These are phyloP conservation scores for Triticum aestivum DNA, from an alignment of 176 grass and related monocot species.

Conservation along the genomic window DNA sequence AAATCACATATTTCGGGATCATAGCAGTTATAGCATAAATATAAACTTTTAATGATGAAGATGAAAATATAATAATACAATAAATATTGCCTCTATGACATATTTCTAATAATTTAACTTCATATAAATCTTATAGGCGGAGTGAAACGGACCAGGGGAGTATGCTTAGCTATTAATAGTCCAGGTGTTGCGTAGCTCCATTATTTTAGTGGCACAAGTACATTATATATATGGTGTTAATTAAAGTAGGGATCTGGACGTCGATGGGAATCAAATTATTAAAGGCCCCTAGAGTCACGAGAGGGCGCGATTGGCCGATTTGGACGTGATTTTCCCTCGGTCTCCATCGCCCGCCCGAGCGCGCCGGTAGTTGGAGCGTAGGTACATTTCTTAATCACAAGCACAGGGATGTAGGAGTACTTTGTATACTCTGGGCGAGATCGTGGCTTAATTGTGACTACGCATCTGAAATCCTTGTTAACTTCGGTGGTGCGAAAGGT, in stretches of 20 bases:
- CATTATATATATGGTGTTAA: constrained; percentile 5
- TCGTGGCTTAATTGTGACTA: constrained; percentile 21
- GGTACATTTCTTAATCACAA: not conserved
- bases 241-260: constrained; percentile 33
- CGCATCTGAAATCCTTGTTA: constrained; percentile 4
- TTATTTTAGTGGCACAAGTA: not conserved
- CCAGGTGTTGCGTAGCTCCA: constrained; percentile 16
- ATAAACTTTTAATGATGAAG: too few relatives aligned
- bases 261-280: constrained; percentile 11
- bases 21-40: too few relatives aligned
- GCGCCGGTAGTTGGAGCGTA: not conserved
- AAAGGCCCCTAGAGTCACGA: constrained; percentile 9
- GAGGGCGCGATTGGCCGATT: not conserved
- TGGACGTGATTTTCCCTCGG: constrained; percentile 3
- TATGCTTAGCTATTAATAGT: not conserved
- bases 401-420: not conserved
- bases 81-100: too few relatives aligned
- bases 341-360: not conserved
- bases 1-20: too few relatives aligned
- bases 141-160: too few relatives aligned
- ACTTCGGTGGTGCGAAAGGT: not conserved
- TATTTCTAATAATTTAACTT: too few relatives aligned
- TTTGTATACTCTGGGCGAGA: not conserved
- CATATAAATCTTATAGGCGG: too few relatives aligned
- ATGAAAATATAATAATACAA: too few relatives aligned